Evolutionary conservation across 805 yeast genomes (phyloP).

Genomic region (Yarrowia hollandica): DNA sequence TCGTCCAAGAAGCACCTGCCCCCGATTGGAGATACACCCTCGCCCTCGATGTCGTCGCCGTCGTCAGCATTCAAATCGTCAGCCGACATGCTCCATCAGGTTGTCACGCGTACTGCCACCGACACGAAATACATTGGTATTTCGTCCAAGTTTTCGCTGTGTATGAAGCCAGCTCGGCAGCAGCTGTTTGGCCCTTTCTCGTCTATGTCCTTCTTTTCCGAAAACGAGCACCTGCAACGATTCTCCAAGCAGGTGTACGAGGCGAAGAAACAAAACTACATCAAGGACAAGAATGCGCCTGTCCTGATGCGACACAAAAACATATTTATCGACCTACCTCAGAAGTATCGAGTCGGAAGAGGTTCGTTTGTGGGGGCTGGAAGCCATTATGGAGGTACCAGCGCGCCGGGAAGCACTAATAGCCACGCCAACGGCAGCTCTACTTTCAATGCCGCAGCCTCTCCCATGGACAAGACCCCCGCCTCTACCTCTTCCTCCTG

Average conservation of each 20-base stretch:
- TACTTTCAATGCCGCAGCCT: not conserved
- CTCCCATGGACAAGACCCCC: slow-evolving; percentile 18
- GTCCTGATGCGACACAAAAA: slow-evolving; percentile 23
- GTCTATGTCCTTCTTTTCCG: slow-evolving; percentile 28
- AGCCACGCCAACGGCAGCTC: not conserved
- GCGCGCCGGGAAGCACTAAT: slow-evolving; percentile 11
- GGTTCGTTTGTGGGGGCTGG: slow-evolving; percentile 20
- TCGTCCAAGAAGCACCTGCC: slow-evolving; percentile 17
- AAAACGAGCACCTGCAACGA: slow-evolving; percentile 27
- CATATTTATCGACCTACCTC: slow-evolving; percentile 19
- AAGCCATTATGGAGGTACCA: slow-evolving; percentile 10
- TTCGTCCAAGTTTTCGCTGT: slow-evolving; percentile 25
- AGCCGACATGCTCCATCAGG: slow-evolving; percentile 22
- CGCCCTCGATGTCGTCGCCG: slow-evolving; percentile 24
- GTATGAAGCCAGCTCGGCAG: slow-evolving; percentile 25
- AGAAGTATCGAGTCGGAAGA: slow-evolving; percentile 10
- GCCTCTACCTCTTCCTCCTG: slow-evolving; percentile 15
- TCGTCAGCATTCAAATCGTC: slow-evolving; percentile 14
- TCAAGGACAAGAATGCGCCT: slow-evolving; percentile 26
- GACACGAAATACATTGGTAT: slow-evolving; percentile 24
- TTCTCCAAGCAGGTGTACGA: slow-evolving; percentile 26
- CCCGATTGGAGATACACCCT: slow-evolving; percentile 22
- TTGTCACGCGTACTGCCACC: slow-evolving; percentile 5
- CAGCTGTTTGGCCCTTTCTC: slow-evolving; percentile 28
- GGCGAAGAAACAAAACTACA: slow-evolving; percentile 27